Evolutionary conservation across 202 grass and related monocot species (phyloP).

Genomic region (Musa balbisiana): DNA sequence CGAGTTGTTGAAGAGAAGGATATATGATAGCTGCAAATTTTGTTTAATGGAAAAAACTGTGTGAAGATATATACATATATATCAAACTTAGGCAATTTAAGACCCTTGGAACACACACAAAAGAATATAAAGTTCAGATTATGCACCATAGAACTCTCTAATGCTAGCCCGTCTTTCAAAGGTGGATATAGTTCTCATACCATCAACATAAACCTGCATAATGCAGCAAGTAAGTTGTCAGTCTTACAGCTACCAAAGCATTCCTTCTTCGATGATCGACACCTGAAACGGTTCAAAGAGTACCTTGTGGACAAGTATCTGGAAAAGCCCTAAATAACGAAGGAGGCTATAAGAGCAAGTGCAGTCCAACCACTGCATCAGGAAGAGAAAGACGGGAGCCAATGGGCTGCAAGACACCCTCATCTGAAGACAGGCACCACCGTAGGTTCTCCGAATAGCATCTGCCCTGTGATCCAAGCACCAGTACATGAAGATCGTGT

Average conservation of each 20-base stretch:
- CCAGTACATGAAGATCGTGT: neutral
- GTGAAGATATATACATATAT: neutral
- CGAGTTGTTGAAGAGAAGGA: conserved; percentile 23
- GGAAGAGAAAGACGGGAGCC: conserved; percentile 10
- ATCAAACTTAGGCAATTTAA: neutral
- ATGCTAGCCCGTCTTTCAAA: conserved; percentile 13
- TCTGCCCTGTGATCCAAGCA: conserved; percentile 1
- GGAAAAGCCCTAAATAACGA: conserved; percentile 16
- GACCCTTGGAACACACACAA: neutral
- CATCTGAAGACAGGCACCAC: conserved; percentile 19
- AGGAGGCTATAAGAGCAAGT: conserved; percentile 3
- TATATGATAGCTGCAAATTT: conserved; percentile 15
- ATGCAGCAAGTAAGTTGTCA: neutral
- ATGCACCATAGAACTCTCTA: conserved; percentile 14
- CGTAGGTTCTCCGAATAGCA: conserved; percentile 8
- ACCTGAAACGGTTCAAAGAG: neutral
- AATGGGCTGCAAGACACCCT: conserved; percentile 16
- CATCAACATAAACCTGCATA: conserved; percentile 21
- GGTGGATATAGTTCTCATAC: neutral
- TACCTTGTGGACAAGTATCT: conserved; percentile 17
- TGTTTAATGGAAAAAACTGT: neutral
- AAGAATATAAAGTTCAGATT: neutral
- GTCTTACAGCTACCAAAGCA: neutral
- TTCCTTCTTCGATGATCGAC: neutral
- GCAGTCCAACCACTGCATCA: conserved; percentile 11